phyloP scores from a whole-genome alignment of 345 rosid genomes.

The Brassica cretica region DNA sequence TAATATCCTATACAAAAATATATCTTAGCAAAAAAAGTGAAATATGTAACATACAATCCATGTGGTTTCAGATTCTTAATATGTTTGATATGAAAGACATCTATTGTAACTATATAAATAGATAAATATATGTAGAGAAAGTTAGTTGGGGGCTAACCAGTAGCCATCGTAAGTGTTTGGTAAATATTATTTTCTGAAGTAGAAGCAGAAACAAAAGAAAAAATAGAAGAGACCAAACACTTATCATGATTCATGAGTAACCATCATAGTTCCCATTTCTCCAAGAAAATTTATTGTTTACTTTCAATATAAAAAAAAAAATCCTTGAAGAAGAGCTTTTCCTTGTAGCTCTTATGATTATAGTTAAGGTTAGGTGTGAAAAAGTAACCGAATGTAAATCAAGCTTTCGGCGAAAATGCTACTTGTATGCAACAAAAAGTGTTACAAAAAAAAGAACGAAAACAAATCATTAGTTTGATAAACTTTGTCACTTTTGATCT shows the following conservation, averaged over 20 bases:
- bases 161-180: slow-evolving; percentile 31
- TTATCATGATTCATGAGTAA: slow-evolving; percentile 16
- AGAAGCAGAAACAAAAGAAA: slow-evolving; percentile 16
- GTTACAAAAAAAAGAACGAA: not conserved
- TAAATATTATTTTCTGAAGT: not conserved
- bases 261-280: slow-evolving; percentile 27
- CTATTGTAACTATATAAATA: not conserved
- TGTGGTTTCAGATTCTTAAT: not conserved
- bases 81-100: not conserved
- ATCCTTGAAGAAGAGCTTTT: not conserved
- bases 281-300: not conserved
- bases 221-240: slow-evolving; percentile 28
- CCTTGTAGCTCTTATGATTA: slow-evolving; percentile 18
- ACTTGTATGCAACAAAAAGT: not conserved
- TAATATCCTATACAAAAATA: too few species aligned
- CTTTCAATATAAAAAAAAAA: not conserved
- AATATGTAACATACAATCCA: slow-evolving; percentile 1
- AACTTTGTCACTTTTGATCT: slow-evolving; percentile 14
- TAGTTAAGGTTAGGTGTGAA: slow-evolving; percentile 32
- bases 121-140: not conserved
- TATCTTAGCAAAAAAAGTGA: too few species aligned
- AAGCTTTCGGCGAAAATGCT: slow-evolving; percentile 34
- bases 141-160: slow-evolving; percentile 14
- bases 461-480: slow-evolving; percentile 21
- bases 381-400: slow-evolving; percentile 15